phyloP scores from a whole-genome alignment of 805 yeast genomes.

The Starmerella bombicola region DNA sequence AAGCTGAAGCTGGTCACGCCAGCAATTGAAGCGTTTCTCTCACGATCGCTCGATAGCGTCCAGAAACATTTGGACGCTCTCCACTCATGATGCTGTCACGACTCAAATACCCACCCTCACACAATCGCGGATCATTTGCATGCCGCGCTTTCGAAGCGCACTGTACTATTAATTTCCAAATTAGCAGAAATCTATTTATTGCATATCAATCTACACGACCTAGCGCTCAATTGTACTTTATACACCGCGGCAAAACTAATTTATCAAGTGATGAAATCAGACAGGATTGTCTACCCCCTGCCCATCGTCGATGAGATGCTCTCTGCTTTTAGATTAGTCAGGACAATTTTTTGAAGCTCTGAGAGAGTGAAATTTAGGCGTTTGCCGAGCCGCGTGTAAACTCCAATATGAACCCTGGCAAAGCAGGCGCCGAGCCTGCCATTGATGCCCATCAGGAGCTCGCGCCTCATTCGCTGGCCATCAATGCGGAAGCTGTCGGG shows the following conservation, averaged over 20 bases:
- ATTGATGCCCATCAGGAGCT: neutral
- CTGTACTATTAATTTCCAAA: too few relatives aligned
- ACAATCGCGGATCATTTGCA: too few relatives aligned
- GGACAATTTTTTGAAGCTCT: constrained; percentile 7
- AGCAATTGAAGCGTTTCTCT: constrained; percentile 10
- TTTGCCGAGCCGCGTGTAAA: constrained; percentile 5
- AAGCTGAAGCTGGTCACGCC: constrained; percentile 15
- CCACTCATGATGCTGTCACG: neutral
- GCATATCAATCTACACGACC: too few relatives aligned
- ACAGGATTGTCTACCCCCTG: too few relatives aligned
- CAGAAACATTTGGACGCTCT: neutral
- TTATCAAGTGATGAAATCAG: too few relatives aligned
- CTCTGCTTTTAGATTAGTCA: constrained; percentile 11
- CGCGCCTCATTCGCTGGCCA: constrained; percentile 2
- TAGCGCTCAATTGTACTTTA: too few relatives aligned
- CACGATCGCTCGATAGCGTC: constrained; percentile 10
- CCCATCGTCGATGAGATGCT: too few relatives aligned
- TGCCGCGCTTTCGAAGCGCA: too few relatives aligned
- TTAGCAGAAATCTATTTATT: too few relatives aligned
- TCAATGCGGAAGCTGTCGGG: constrained; percentile 2
- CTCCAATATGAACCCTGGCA: constrained; percentile 11
- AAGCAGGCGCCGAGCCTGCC: constrained; percentile 8
- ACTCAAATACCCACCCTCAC: too few relatives aligned
- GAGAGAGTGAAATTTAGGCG: constrained; percentile 4
- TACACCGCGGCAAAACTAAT: too few relatives aligned